Evolutionary conservation across 768 basidiomycete genomes (phyloP), one percentile per base, ranked within the genome.

Genomic region (Auriscalpium vulgare): DNA sequence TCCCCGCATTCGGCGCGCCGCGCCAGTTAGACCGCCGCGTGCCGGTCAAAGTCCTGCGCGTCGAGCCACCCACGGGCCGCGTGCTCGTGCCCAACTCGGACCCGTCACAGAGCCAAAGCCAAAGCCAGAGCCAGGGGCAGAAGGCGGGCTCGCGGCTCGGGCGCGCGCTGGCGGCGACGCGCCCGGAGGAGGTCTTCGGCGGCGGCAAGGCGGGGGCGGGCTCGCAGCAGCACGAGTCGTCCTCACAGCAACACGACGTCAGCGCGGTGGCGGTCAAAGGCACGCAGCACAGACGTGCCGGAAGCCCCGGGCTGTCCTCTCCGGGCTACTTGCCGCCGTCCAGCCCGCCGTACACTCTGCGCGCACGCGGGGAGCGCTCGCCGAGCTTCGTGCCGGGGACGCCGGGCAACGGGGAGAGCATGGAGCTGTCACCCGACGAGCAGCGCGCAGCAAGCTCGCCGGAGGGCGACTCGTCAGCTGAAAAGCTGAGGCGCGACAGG

Each of bases 51-150:
- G 29, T 29, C 7, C 29, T 29, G 29, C 29, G 29, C 29, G 29
- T 29, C 29, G 29, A 29, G 29, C 29, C 29, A 1, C 29, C 29
- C 5, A 29, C 29, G 29, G 59, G 59, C 7, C 56, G 57, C 43
- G 29, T 59, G 21, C 59, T 59, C 34, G 52, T 59, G 17, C 59
- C 59, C 6, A 45, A 38, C 47, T 59, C 59, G 16, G 59, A 58
- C 45, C 46, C 59, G 14, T 43, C 40, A 17, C 14, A n/a, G 40
- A n/a, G n/a, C n/a, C 40, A 14, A 14, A 14, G 40, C 14, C 40
- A 43, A 4, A 43, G 40, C 40, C 40, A 43, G 17, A 17, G 17
- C 13, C 40, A 14, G 40, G 14, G 4, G 14, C 4, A 13, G 17
- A 13, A 43, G 4, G 40, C 13, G 40, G 40, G 40, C 17, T 14